Base-by-base conservation (phyloP, 2,329 filamentous ascomycete species). In the Onygenales sp. region DNA sequence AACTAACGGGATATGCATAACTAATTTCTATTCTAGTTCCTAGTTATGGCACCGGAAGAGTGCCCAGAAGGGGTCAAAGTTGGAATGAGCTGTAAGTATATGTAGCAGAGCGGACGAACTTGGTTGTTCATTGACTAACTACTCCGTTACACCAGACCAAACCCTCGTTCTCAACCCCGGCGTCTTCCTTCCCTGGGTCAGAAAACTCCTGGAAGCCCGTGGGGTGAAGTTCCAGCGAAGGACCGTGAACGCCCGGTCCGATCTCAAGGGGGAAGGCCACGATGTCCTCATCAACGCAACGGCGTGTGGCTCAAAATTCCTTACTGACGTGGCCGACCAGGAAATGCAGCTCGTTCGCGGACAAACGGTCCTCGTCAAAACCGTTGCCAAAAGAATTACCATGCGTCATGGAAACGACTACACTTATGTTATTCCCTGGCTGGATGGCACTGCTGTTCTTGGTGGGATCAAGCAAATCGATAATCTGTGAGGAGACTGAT, bases 281-380 rank as follows among this genome's bases (percentile, higher is more conserved):
- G 62, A 65, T 39, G 54, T 64, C 11, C 53, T 65, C 9, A 52
- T 65, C 51, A 65, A 65, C 42, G 63, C 63, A 13, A 59, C 58
- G 21, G 57, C 59, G 2, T 44, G 51, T 14, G 62, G 62, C 7
- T 49, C 62, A 4, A 49, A 49, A 13, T 55, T 49, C 13, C 52
- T 64, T 14, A 17, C 21, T 0, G 62, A 62, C 51, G 55, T 63
- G 4, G 17, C 13, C 11, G 60, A 62, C 40, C 33, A 53, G 32
- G 42, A 56, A 11, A 49, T 63, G 7, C 56, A 59, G 51, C 27
- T 54, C 27, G 55, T 65, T n/a, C 55, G 62, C 2, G 60, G 61
- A 3, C 62, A 65, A 55, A 63, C 62, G 14, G 37, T 62, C 13
- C 47, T 59, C 10, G 56, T 64, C 8, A 63, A 60, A 51, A 59